Base-by-base conservation (phyloP, 2,329 filamentous ascomycete genomes). In the Knufia petricola region DNA sequence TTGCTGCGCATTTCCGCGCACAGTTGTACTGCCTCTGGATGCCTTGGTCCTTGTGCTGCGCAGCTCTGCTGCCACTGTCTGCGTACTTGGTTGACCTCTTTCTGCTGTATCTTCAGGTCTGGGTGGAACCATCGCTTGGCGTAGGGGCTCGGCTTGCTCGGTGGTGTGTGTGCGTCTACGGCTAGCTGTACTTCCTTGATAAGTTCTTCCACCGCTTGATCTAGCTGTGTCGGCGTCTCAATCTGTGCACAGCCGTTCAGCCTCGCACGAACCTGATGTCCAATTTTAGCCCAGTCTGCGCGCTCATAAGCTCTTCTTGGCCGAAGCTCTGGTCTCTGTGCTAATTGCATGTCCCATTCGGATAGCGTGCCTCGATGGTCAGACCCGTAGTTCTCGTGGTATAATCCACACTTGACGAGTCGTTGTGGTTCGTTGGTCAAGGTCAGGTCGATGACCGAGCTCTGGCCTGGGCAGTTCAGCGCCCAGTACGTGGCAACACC, bases 91-190 rank as follows among this genome's bases (percentile, higher is more conserved):
- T 61, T 61, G 3, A 55, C 54, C 24, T 53, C 45, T 6, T 28
- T 37, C 20, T 59, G 53, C 46, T 62, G 49, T 4, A 32, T 30
- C 24, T 62, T 62, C 7, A 61, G 52, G 2, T 53, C 55, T 1
- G 50, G 55, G 1, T 53, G 59, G 26, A 60, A 61, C 57, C 53
- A 60, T 23, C 51, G 20, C 38, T 63, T 61, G 2, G 53, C 53
- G 48, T 61, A 62, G 31, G 50, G 50, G 8, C 31, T 50, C 23
- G 49, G 46, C 21, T 32, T 47, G 13, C 40, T 20, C 13, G 40
- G 15, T 30, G 54, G 51, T 8, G 42, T 59, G 39, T 52, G 31
- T 15, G 45, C 21, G 15, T 57, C 48, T 12, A 59, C 44, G 4
- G 52, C 52, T 20, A 4, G n/a, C 10, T 34, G 36, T 37, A 46